Evolutionary conservation across 345 rosid species (phyloP).

Genomic region (Camelina sativa): DNA sequence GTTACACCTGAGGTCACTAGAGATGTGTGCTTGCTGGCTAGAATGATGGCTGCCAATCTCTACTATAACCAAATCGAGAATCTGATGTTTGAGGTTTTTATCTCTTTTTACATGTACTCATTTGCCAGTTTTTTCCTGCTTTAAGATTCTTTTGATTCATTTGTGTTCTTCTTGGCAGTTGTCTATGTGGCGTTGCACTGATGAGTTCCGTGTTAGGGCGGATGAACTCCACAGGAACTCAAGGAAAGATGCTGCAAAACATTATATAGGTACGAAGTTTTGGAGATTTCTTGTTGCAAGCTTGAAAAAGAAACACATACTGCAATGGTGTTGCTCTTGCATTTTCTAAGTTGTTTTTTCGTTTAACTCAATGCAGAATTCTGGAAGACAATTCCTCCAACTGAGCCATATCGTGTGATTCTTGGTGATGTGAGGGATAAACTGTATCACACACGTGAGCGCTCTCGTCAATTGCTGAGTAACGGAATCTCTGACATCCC

Average conservation of each 20-base stretch:
- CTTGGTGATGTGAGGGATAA: constrained; percentile 94
- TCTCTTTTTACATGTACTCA: not conserved
- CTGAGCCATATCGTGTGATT: constrained; percentile 94
- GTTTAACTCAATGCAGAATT: constrained; percentile 57
- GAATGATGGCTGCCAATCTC: constrained; percentile 99
- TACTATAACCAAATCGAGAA: constrained; percentile 92
- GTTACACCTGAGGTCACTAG: constrained; percentile 99
- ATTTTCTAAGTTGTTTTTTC: not conserved
- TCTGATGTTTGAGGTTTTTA: constrained; percentile 91
- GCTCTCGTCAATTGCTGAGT: constrained; percentile 82
- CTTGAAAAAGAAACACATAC: not conserved
- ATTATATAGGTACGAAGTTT: constrained; percentile 76
- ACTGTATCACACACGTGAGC: constrained; percentile 87
- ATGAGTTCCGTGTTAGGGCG: constrained; percentile 81
- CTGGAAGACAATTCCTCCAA: constrained; percentile 89
- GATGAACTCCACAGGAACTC: constrained; percentile 77
- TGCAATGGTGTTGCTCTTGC: constrained; percentile 7
- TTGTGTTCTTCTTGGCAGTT: constrained; percentile 55
- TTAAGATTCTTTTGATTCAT: not conserved
- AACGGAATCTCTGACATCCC: constrained; percentile 86
- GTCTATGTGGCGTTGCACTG: constrained; percentile 99
- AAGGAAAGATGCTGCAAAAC: constrained; percentile 93
- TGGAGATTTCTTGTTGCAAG: not conserved
- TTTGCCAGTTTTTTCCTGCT: not conserved
- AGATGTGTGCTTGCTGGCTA: constrained; percentile 95